Base-by-base conservation (phyloP, 352 stramenopile genomes). In the Phytopythium mirpurense region DNA sequence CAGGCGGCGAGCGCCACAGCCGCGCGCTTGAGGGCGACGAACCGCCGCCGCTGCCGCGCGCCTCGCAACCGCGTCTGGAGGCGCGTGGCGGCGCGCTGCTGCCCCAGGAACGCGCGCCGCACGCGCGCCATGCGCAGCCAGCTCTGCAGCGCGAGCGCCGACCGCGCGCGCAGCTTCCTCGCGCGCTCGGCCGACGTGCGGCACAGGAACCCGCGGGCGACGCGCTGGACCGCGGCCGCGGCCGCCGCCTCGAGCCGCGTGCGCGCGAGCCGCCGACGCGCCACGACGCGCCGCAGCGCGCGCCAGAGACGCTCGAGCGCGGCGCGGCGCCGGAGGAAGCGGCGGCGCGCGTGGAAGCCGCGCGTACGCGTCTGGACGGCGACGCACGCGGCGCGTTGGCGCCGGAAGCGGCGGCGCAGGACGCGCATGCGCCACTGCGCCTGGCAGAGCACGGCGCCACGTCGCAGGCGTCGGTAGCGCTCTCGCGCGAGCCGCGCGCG, bases 1-100 rank as follows among this genome's bases (percentile, higher is more conserved):
- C 90, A 88, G 2, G 83, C 68, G 23, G 77, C 67, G 10, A 91
- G 27, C n/a, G 79, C 70, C 19, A 90, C 86, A 5, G 71, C 78
- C 5, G 81, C 78, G 15, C 63, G 51, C 47, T 78, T 81, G 21
- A 70, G 64, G 6, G 45, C 42, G 11, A 86, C 32, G 46, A 88
- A 93, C 21, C 44, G 59, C 9, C 68, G 74, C 16, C 74, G 76
- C 15, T 57, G 54, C 9, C 59, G 67, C 15, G 75, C 51, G 21
- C 67, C 63, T 11, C 78, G 78, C 21, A 80, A 74, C 35, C 52
- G 59, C 2, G 72, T 73, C 65, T 91, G 80, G 23, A 91, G 53
- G 23, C 38, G 50, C 35, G 85, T 56, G 27, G 62, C 57, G 10
- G 69, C 72, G 5, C 23, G 32, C 8, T 63, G 63, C 35, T 70